phyloP scores from a whole-genome alignment of 2,329 filamentous ascomycete species.

The Botrytis byssoidea region DNA sequence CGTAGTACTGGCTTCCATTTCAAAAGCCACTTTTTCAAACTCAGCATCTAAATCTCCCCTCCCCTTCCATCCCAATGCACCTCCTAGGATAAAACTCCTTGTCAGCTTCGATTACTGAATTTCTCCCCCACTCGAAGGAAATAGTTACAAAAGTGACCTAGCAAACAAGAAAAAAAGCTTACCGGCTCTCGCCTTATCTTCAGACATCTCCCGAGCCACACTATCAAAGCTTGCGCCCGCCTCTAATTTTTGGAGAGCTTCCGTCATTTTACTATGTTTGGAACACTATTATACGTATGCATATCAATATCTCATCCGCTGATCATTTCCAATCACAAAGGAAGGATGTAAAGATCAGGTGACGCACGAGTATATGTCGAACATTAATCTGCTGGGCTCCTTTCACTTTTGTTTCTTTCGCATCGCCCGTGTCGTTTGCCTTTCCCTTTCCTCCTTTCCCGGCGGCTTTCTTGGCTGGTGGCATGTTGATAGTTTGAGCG shows the following conservation, averaged over 20 bases:
- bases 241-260: slow-evolving; percentile 66
- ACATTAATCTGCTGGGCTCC: slow-evolving; percentile 69
- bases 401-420: slow-evolving; percentile 49
- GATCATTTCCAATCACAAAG: neutral
- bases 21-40: slow-evolving; percentile 72
- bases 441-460: slow-evolving; percentile 35
- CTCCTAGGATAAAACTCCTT: slow-evolving; percentile 49
- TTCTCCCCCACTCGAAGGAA: neutral
- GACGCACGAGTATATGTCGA: slow-evolving; percentile 57
- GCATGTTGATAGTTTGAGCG: slow-evolving; percentile 25
- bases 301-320: slow-evolving; percentile 1
- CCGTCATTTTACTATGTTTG: slow-evolving; percentile 76
- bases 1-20: slow-evolving; percentile 64
- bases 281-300: slow-evolving; percentile 53
- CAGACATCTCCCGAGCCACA: slow-evolving; percentile 68
- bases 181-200: slow-evolving; percentile 73
- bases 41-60: slow-evolving; percentile 64
- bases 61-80: slow-evolving; percentile 70
- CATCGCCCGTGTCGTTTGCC: slow-evolving; percentile 42
- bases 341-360: slow-evolving; percentile 2
- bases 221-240: slow-evolving; percentile 71
- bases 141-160: neutral
- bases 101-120: neutral
- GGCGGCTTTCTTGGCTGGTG: slow-evolving; percentile 36
- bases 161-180: slow-evolving; percentile 22